phyloP scores from a whole-genome alignment of 1,139 yeast genomes.

The Kodamaea derodonti region DNA sequence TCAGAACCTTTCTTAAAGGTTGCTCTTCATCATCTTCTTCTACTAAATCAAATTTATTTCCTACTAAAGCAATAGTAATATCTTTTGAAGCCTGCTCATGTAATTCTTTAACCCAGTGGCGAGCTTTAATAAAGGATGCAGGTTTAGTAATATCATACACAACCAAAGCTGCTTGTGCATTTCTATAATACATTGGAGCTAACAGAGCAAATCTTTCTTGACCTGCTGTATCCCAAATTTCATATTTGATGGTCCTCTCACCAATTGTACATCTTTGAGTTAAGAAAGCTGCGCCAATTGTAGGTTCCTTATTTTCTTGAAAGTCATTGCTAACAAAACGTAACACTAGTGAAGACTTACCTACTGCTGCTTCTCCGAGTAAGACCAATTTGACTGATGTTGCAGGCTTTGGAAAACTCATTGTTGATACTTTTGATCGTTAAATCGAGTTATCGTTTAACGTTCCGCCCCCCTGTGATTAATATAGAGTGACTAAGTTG shows the following conservation, averaged over 20 bases:
- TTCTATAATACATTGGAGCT: slow-evolving; percentile 97
- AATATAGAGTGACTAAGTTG: slow-evolving; percentile 1
- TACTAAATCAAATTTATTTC: slow-evolving; percentile 81
- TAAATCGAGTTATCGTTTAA: slow-evolving; percentile 1
- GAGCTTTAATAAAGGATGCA: slow-evolving; percentile 95
- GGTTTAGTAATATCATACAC: slow-evolving; percentile 96
- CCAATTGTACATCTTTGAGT: slow-evolving; percentile 94
- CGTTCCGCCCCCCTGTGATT: slow-evolving; percentile 2
- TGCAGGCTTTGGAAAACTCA: slow-evolving; percentile 43
- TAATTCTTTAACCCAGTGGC: slow-evolving; percentile 97
- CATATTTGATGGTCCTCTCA: slow-evolving; percentile 87
- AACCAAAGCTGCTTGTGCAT: slow-evolving; percentile 97
- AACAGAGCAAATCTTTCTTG: slow-evolving; percentile 95
- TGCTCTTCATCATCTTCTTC: slow-evolving; percentile 28
- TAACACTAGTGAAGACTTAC: slow-evolving; percentile 87
- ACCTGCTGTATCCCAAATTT: slow-evolving; percentile 99
- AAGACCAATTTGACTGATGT: slow-evolving; percentile 86
- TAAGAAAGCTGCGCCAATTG: slow-evolving; percentile 95
- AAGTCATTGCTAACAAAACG: slow-evolving; percentile 94
- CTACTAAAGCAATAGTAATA: slow-evolving; percentile 89
- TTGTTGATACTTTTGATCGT: slow-evolving; percentile 6
- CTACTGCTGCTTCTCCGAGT: slow-evolving; percentile 97
- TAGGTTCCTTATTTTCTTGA: slow-evolving; percentile 95
- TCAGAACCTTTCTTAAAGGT: slow-evolving; percentile 69
- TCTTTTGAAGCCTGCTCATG: slow-evolving; percentile 93